These are phyloP conservation scores for Parafenestella ontariensis DNA, from an alignment of 2,329 filamentous ascomycete species.

Conservation along the genomic window DNA sequence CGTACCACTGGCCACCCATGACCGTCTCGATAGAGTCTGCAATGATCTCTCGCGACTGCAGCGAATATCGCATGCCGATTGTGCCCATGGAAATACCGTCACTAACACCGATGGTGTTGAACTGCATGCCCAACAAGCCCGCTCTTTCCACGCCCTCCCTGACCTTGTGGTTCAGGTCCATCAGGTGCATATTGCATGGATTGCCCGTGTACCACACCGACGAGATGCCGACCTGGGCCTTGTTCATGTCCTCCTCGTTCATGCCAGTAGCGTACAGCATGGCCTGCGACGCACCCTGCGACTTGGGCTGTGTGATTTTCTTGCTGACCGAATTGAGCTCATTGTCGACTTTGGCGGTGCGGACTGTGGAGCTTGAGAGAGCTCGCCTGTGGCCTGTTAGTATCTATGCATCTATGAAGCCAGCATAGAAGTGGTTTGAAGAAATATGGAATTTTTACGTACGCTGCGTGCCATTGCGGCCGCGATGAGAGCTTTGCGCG, in stretches of 20 bases:
- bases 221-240: slow-evolving; percentile 96
- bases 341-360: slow-evolving; percentile 40
- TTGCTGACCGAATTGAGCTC: slow-evolving; percentile 78
- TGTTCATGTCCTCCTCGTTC: slow-evolving; percentile 85
- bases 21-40: slow-evolving; percentile 99
- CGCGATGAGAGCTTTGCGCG: slow-evolving; percentile 40
- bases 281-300: slow-evolving; percentile 96
- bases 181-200: slow-evolving; percentile 98
- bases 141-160: slow-evolving; percentile 75
- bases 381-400: slow-evolving; percentile 41
- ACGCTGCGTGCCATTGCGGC: slow-evolving; percentile 45
- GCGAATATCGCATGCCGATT: slow-evolving; percentile 91
- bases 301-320: slow-evolving; percentile 93
- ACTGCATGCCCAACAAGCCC: slow-evolving; percentile 90
- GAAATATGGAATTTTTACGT: slow-evolving; percentile 8
- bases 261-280: slow-evolving; percentile 98
- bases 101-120: slow-evolving; percentile 98
- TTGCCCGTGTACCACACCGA: slow-evolving; percentile 99
- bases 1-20: slow-evolving; percentile 99
- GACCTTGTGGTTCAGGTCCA: slow-evolving; percentile 84
- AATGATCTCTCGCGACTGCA: slow-evolving; percentile 95
- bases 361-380: slow-evolving; percentile 43
- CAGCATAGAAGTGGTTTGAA: background rate
- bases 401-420: background rate
- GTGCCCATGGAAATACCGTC: slow-evolving; percentile 99